A percentile compares a stretch with the other conserved stretches of the same genome.
phyloP scores from a whole-genome alignment of 2,329 filamentous ascomycete genomes.

The Penicillium brasilianum region DNA sequence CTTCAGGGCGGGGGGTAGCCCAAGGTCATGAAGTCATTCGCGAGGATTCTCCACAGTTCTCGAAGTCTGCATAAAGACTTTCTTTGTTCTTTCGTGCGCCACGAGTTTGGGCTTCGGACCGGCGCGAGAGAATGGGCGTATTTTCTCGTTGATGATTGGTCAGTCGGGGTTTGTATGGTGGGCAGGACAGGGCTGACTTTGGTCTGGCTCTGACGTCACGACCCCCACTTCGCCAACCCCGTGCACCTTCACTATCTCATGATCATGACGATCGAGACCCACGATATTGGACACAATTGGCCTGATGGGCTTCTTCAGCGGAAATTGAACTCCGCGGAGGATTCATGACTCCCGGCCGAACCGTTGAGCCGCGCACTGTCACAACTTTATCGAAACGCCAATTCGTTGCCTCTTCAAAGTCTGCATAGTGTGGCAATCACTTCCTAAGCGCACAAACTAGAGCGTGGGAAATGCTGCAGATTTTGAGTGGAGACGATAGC shows the following conservation, averaged over 20 bases:
- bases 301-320: not conserved
- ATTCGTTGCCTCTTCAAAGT: not conserved
- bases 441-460: not conserved
- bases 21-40: constrained; percentile 6
- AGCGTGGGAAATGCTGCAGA: not conserved
- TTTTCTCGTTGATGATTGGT: not conserved
- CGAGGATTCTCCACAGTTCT: constrained; percentile 4
- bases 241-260: not conserved
- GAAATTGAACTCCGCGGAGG: not conserved
- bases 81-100: not conserved
- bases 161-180: not conserved
- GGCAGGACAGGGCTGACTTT: not conserved
- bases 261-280: not conserved
- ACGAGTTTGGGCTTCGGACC: constrained; percentile 1
- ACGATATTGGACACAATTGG: not conserved
- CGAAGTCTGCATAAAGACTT: not conserved
- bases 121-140: not conserved
- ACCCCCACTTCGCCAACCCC: not conserved
- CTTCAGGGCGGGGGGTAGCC: too few relatives aligned
- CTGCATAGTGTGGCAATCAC: not conserved
- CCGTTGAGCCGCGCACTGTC: not conserved
- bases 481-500: not conserved
- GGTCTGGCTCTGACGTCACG: not conserved
- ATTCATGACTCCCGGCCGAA: not conserved
- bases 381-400: constrained; percentile 4